Evolutionary conservation across 1,139 yeast genomes (phyloP).

Genomic region (Blastobotrys serpentis): DNA sequence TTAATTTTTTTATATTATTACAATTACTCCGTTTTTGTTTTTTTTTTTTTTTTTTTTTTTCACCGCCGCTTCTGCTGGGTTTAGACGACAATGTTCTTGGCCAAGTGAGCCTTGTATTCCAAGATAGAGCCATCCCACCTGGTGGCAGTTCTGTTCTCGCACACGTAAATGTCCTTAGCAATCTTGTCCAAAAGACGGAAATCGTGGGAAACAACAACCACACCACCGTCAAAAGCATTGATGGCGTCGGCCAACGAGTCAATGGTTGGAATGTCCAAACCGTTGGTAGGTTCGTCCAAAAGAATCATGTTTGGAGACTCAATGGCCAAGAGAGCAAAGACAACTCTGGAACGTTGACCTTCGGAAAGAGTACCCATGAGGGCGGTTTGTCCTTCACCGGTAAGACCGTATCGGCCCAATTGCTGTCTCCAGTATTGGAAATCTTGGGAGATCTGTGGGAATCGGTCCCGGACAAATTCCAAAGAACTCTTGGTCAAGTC

Average conservation of each 20-base stretch:
- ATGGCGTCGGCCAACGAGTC: conserved; percentile 98
- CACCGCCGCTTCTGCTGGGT: no score
- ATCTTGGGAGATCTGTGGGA: conserved; percentile 87
- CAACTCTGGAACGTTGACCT: conserved; percentile 99
- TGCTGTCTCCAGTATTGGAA: conserved; percentile 99
- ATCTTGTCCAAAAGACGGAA: conserved; percentile 96
- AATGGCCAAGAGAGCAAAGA: conserved; percentile 90
- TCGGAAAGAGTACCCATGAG: conserved; percentile 98
- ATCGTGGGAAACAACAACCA: conserved; percentile 97
- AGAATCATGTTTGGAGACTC: conserved; percentile 93
- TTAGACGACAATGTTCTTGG: conserved; percentile 60
- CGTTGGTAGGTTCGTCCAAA: conserved; percentile 99
- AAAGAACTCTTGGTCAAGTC: conserved; percentile 92
- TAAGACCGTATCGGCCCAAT: conserved; percentile 95
- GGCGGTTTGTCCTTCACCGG: conserved; percentile 98
- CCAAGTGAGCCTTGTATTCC: conserved; percentile 91
- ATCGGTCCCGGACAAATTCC: conserved; percentile 95
- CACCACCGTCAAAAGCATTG: conserved; percentile 94
- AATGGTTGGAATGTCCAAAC: conserved; percentile 96
- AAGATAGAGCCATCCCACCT: conserved; percentile 93
- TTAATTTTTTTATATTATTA: background rate
- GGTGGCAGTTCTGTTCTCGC: conserved; percentile 91
- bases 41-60: no score
- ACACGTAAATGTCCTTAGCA: conserved; percentile 95
- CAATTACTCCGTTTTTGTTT: background rate